Evolutionary conservation across 371 early-diverging fungal genomes (phyloP).

Genomic region (Mycotypha africana): DNA sequence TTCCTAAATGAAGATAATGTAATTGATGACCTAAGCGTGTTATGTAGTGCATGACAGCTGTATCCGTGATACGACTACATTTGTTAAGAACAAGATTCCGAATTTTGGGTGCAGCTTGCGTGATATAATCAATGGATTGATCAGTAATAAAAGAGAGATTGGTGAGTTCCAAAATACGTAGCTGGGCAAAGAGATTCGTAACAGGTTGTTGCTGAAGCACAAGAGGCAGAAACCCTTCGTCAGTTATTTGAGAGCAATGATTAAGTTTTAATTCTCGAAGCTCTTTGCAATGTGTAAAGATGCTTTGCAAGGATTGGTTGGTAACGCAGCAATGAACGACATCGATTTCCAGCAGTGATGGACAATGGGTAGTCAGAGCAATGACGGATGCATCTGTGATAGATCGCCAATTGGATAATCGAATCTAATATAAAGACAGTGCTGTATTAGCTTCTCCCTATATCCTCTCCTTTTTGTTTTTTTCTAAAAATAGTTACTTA

Average conservation of each 20-base stretch:
- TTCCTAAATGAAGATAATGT: slow-evolving; percentile 60
- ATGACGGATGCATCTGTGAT: slow-evolving; percentile 48
- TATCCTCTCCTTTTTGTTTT: no score
- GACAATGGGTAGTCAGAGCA: slow-evolving; percentile 48
- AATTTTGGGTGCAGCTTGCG: slow-evolving; percentile 51
- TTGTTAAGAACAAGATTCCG: slow-evolving; percentile 58
- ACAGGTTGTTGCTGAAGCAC: slow-evolving; percentile 6
- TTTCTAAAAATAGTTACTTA: no score
- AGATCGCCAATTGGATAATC: slow-evolving; percentile 47
- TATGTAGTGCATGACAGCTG: slow-evolving; percentile 44
- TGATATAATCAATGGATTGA: slow-evolving; percentile 40
- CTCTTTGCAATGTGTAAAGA: slow-evolving; percentile 41
- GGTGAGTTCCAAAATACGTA: slow-evolving; percentile 59
- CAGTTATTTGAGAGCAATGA: slow-evolving; percentile 38
- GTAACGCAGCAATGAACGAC: slow-evolving; percentile 51
- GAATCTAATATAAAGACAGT: slow-evolving; percentile 37
- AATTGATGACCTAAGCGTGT: slow-evolving; percentile 49
- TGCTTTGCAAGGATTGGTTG: slow-evolving; percentile 35
- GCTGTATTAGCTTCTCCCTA: not conserved
- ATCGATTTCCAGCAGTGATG: slow-evolving; percentile 53
- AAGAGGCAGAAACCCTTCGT: slow-evolving; percentile 39
- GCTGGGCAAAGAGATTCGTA: slow-evolving; percentile 32
- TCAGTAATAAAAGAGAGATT: slow-evolving; percentile 48
- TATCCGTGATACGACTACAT: slow-evolving; percentile 50
- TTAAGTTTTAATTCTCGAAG: slow-evolving; percentile 53